Evolutionary conservation across 2,329 filamentous ascomycete genomes (phyloP), one percentile per base, ranked within the genome.

Genomic region (Samsoniella hepiali): DNA sequence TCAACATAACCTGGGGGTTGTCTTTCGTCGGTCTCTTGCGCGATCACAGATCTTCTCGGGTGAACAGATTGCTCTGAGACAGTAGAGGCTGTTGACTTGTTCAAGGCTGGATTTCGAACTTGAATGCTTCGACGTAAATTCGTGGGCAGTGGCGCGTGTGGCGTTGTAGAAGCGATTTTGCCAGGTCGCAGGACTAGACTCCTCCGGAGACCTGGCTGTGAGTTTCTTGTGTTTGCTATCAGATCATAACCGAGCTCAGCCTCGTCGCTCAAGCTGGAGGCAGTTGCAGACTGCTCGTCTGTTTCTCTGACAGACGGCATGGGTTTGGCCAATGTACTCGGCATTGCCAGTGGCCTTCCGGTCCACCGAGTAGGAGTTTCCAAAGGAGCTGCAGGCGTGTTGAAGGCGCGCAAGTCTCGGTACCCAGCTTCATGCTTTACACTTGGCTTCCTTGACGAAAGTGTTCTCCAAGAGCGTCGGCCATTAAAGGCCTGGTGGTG

Each of bases 311-410:
- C 65, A 15, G 73, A 66, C 17, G 72, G 69, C 68, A 76, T 75
- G 15, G 68, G 68, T 32, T 69, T 69, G 29, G 70, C 61, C 10
- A 72, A 45, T 2, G 70, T 68, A 36, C 73, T 75, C 7, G 74
- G 70, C 65, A 77, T 73, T 5, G 76, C 73, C 36, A 76, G 72
- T 7, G 76, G 71, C 58, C 76, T 72, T 3, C 81, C 77, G 3
- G 78, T 80, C 74, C 79, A 77, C 57, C 78, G 78, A n/a, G 79
- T 82, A 2, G 80, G 80, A 8, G 80, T 82, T 55, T 77, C 75
- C 15, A 77, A 62, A 7, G 69, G 63, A 63, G 32, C 66, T 65
- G 29, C 70, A 67, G 7, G 66, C 65, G 47, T 70, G 70, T 56
- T 64, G 70, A 58, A 42, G 17, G 29, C 32, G 32, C 22, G 32